Conservation (phyloP, 495 filamentous ascomycete species). For the Lichina pygmaea region DNA sequence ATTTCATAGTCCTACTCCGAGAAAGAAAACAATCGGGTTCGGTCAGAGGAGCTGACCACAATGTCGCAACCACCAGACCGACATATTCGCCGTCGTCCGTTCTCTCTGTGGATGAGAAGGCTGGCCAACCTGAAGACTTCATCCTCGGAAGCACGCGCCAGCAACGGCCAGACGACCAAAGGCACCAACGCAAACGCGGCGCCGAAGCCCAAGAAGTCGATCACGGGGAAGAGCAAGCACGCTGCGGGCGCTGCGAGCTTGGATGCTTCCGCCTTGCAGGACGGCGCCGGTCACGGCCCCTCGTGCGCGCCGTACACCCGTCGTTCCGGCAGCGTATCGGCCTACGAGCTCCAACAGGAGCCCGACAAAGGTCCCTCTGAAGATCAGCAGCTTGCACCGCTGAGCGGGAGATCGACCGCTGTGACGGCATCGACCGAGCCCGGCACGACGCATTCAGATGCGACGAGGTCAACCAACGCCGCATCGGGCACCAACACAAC, state of each 20-base stretch:
- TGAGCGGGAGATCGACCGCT: slow-evolving; percentile 41
- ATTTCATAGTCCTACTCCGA: not conserved
- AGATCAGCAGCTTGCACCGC: slow-evolving; percentile 26
- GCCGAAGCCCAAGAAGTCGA: slow-evolving; percentile 28
- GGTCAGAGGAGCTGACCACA: not conserved
- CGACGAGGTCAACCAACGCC: slow-evolving; percentile 44
- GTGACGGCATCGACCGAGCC: slow-evolving; percentile 61
- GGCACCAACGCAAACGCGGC: slow-evolving; percentile 14
- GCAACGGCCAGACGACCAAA: slow-evolving; percentile 17
- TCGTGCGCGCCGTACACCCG: slow-evolving; percentile 14
- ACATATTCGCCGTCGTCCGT: slow-evolving; percentile 53
- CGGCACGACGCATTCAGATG: slow-evolving; percentile 45
- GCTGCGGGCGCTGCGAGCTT: too few relatives aligned
- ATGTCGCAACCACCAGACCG: slow-evolving; percentile 20
- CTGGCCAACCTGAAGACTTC: slow-evolving; percentile 58
- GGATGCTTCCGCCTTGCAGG: slow-evolving; percentile 21
- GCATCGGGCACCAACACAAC: slow-evolving; percentile 40
- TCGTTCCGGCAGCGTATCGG: slow-evolving; percentile 26
- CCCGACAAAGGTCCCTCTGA: slow-evolving; percentile 23
- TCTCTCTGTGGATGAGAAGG: slow-evolving; percentile 84
- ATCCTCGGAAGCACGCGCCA: slow-evolving; percentile 21
- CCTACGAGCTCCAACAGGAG: not conserved
- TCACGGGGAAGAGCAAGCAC: slow-evolving; percentile 25
- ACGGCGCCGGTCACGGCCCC: slow-evolving; percentile 14
- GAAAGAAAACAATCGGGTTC: not conserved